Evolutionary conservation across 306 rosid species (phyloP), one percentile per base, ranked within the genome.

Genomic region (Chamaecrista fasciculata): DNA sequence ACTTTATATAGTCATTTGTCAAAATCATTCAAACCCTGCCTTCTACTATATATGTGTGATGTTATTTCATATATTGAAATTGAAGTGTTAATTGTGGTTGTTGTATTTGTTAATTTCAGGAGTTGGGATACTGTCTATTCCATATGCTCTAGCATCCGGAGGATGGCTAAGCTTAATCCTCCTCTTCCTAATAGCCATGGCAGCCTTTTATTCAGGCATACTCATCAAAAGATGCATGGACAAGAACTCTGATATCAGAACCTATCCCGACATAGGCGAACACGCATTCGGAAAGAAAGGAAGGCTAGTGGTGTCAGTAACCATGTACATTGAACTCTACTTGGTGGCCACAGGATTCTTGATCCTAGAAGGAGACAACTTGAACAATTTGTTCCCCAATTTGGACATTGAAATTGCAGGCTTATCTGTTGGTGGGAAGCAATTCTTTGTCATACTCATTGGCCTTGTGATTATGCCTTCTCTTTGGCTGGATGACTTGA

Each of bases 311-410:
- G 79, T 94, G 25, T 88, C 95, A 0, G 44, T 78, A n/a, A 21
- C 51, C 31, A 88, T 84, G 92, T 90, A 85, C 77, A 42, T 75
- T 0, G 98, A 90, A 51, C 94, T 90, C 11, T 90, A 88, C 81
- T 62, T 90, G 2, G 97, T 94, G 37, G 79, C 91, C 11, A 83
- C 79, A 5, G 97, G 96, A 7, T 90, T 94, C 76, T 71, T 90
- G 44, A 94, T 94, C 53, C 78, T 94, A 2, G 97, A 86, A 60
- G 97, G 96, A 2, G 97, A 93, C 26, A 94, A 94, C 80, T 78
- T 93, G 37, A 53, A 78, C 40, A 82, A 88, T 2, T 21, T 94
- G 2, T 77, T 90, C 20, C 95, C 92, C 0, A 21, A 71, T 4
- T 28, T 49, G 0, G 84, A 59, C 33, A 3, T 85, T 44, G 78